A percentile compares a stretch with the other conserved stretches of the same genome.
Conservation (phyloP, 805 yeast species). For the Yamadazyma insecticola region DNA sequence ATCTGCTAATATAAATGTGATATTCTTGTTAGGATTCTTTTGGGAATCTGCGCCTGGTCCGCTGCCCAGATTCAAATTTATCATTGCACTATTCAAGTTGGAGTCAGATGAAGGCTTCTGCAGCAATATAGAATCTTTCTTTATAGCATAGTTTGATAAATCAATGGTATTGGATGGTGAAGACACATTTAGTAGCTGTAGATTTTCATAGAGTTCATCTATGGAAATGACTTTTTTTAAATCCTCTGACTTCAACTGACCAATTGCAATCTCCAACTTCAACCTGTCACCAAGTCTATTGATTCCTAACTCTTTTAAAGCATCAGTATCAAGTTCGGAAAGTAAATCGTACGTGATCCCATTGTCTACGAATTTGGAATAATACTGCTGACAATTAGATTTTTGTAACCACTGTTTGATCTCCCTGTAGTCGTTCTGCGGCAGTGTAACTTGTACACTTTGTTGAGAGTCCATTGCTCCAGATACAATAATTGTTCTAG, state of each 20-base stretch:
- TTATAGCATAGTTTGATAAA: slow-evolving; percentile 6
- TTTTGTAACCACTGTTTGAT: slow-evolving; percentile 34
- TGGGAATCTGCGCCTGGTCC: slow-evolving; percentile 1
- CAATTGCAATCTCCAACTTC: slow-evolving; percentile 56
- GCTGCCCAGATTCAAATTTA: no score
- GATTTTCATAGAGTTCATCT: slow-evolving; percentile 19
- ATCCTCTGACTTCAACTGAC: slow-evolving; percentile 37
- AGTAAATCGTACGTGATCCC: slow-evolving; percentile 55
- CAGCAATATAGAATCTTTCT: slow-evolving; percentile 9
- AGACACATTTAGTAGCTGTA: slow-evolving; percentile 6
- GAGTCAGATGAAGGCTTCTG: slow-evolving; percentile 7
- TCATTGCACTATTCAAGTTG: slow-evolving; percentile 4
- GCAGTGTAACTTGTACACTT: no score
- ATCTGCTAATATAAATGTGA: slow-evolving; percentile 69
- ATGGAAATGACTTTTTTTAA: slow-evolving; percentile 16
- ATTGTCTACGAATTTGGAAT: slow-evolving; percentile 36
- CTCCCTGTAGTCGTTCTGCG: slow-evolving; percentile 13
- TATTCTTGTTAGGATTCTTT: slow-evolving; percentile 29
- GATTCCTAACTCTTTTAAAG: slow-evolving; percentile 71
- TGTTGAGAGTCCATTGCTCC: no score
- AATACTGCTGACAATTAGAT: slow-evolving; percentile 31
- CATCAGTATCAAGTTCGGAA: slow-evolving; percentile 55
- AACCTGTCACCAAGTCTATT: slow-evolving; percentile 80
- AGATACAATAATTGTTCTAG: no score
- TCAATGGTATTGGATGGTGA: slow-evolving; percentile 8